phyloP scores from a whole-genome alignment of 768 basidiomycete genomes.

The Amanita exitialis region DNA sequence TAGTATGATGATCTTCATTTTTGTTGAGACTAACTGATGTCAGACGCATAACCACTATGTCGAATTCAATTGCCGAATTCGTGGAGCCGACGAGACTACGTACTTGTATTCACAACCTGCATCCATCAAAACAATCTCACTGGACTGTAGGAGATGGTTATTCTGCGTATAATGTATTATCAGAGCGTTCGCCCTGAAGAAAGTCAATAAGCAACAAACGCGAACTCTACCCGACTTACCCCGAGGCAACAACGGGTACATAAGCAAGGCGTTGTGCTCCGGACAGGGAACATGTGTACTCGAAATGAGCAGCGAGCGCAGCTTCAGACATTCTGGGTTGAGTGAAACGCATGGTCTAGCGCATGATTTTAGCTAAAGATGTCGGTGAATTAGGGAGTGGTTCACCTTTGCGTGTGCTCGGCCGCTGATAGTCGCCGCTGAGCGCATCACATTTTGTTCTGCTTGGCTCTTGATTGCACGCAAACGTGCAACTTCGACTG shows the following conservation, averaged over 20 bases:
- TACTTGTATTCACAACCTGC: conserved; percentile 92
- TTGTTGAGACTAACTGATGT: conserved; percentile 60
- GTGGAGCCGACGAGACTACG: conserved; percentile 13
- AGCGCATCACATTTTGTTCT: conserved; percentile 74
- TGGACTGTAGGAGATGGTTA: conserved; percentile 60
- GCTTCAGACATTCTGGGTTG: conserved; percentile 31
- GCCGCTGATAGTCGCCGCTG: conserved; percentile 82
- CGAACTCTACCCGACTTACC: conserved; percentile 34
- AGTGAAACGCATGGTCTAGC: conserved; percentile 72
- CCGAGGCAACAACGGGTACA: conserved; percentile 94
- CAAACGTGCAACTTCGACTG: conserved; percentile 59
- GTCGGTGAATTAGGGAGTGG: not conserved
- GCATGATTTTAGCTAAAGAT: not conserved
- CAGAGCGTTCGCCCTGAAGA: conserved; percentile 66
- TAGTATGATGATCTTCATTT: conserved; percentile 6
- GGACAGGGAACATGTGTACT: conserved; percentile 70
- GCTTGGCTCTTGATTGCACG: conserved; percentile 70
- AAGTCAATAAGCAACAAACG: not conserved
- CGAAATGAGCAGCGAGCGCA: conserved; percentile 65
- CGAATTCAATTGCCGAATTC: conserved; percentile 5
- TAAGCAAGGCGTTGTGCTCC: conserved; percentile 91
- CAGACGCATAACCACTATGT: conserved; percentile 81
- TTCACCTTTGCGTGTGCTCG: conserved; percentile 75
- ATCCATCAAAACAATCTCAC: conserved; percentile 79
- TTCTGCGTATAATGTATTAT: conserved; percentile 95